These are phyloP conservation scores for Penicillium sp. DNA, from an alignment of 2,329 filamentous ascomycete species.

Conservation along the genomic window DNA sequence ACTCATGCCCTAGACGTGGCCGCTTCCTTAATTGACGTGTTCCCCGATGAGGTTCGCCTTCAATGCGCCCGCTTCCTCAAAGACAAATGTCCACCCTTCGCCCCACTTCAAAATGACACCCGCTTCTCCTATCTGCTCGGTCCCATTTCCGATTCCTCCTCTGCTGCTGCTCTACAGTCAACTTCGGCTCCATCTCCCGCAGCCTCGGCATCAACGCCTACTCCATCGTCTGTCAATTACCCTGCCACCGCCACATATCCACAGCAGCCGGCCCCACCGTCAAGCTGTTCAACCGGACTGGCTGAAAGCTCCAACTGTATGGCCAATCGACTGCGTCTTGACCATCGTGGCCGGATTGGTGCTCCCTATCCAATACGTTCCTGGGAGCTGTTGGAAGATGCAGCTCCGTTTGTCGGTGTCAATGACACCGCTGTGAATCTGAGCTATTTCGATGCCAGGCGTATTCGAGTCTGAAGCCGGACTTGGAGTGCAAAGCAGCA, in stretches of 20 bases:
- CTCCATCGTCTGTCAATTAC: constrained; percentile 30
- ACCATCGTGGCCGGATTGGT: constrained; percentile 40
- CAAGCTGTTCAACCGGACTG: constrained; percentile 15
- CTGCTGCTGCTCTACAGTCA: constrained; percentile 26
- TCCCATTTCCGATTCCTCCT: constrained; percentile 34
- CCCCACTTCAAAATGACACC: constrained; percentile 43
- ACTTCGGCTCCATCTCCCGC: constrained; percentile 37
- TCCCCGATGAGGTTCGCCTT: constrained; percentile 49
- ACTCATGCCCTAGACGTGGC: constrained; percentile 51
- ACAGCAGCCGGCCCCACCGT: constrained; percentile 20
- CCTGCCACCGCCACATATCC: constrained; percentile 19
- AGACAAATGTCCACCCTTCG: constrained; percentile 46
- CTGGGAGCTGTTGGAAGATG: constrained; percentile 52
- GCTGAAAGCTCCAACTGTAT: constrained; percentile 34
- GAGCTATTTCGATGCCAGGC: constrained; percentile 47
- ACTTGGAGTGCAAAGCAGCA: neutral
- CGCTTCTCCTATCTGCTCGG: constrained; percentile 49
- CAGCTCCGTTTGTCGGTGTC: constrained; percentile 47
- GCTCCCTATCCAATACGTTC: constrained; percentile 43
- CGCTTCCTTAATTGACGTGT: constrained; percentile 48
- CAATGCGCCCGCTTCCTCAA: constrained; percentile 48
- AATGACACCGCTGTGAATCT: constrained; percentile 52
- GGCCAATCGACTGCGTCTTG: constrained; percentile 40
- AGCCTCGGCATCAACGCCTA: constrained; percentile 34
- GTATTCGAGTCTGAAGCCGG: constrained; percentile 30